These are phyloP conservation scores for Candida xiaguanensis DNA, from an alignment of 805 yeast genomes.

Conservation along the genomic window DNA sequence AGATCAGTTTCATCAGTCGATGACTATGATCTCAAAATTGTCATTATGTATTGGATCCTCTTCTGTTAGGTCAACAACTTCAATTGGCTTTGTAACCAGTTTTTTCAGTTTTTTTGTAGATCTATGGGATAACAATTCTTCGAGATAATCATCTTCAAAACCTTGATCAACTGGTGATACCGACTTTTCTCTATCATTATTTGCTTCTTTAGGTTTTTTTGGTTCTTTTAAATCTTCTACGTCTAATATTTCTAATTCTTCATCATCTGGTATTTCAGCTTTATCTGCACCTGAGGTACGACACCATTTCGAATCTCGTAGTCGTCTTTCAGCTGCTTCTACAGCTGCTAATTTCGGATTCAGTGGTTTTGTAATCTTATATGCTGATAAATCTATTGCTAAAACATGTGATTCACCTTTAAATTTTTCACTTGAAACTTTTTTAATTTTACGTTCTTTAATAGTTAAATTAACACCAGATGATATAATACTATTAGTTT, in stretches of 20 bases:
- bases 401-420: slow-evolving; percentile 37
- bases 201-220: too few relatives aligned
- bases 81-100: not conserved
- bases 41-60: slow-evolving; percentile 2
- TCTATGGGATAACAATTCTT: too few relatives aligned
- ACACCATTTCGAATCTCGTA: slow-evolving; percentile 52
- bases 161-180: too few relatives aligned
- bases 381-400: slow-evolving; percentile 12
- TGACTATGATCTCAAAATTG: slow-evolving; percentile 12
- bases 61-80: not conserved
- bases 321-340: slow-evolving; percentile 62
- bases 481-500: slow-evolving; percentile 38
- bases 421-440: slow-evolving; percentile 35
- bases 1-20: slow-evolving; percentile 15
- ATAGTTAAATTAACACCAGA: slow-evolving; percentile 16
- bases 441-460: slow-evolving; percentile 40
- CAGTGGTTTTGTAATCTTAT: slow-evolving; percentile 2
- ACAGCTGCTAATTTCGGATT: slow-evolving; percentile 42
- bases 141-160: too few relatives aligned
- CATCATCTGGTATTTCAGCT: slow-evolving; percentile 37
- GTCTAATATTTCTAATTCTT: slow-evolving; percentile 41
- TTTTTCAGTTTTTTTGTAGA: not conserved
- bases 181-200: too few relatives aligned
- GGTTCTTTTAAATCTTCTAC: slow-evolving; percentile 9
- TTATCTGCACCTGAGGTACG: slow-evolving; percentile 16